A percentile compares a stretch with the other conserved stretches of the same genome.
These are phyloP conservation scores for Toxicodendron radicans DNA, from an alignment of 345 rosid genomes.

Conservation along the genomic window DNA sequence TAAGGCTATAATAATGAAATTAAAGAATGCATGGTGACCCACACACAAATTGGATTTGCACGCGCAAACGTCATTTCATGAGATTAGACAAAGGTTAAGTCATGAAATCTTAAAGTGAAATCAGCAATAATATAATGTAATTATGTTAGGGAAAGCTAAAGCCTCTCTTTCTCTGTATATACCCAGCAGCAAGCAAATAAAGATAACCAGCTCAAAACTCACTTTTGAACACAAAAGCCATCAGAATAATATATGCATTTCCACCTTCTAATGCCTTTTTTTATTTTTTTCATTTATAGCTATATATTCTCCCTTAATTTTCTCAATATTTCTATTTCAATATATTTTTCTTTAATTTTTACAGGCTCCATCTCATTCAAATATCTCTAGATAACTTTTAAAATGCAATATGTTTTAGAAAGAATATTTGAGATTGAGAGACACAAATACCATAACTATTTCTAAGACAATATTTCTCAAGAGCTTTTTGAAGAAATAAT, in stretches of 20 bases:
- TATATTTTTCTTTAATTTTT: too few species aligned
- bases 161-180: not conserved
- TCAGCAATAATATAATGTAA: too few species aligned
- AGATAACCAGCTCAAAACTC: conserved; percentile 25
- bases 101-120: not conserved
- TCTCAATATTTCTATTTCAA: too few species aligned
- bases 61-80: conserved; percentile 30
- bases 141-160: not conserved
- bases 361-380: too few species aligned
- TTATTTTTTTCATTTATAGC: not conserved
- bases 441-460: too few species aligned
- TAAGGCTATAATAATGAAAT: too few species aligned
- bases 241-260: not conserved
- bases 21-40: not conserved
- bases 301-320: too few species aligned
- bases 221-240: not conserved
- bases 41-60: conserved; percentile 10
- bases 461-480: too few species aligned
- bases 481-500: too few species aligned
- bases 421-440: too few species aligned
- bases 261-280: not conserved
- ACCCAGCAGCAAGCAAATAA: conserved; percentile 7
- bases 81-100: not conserved
- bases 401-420: too few species aligned
- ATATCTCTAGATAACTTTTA: too few species aligned